Conservation (phyloP, 371 early-diverging fungal species). For the Lichtheimia ramosa region DNA sequence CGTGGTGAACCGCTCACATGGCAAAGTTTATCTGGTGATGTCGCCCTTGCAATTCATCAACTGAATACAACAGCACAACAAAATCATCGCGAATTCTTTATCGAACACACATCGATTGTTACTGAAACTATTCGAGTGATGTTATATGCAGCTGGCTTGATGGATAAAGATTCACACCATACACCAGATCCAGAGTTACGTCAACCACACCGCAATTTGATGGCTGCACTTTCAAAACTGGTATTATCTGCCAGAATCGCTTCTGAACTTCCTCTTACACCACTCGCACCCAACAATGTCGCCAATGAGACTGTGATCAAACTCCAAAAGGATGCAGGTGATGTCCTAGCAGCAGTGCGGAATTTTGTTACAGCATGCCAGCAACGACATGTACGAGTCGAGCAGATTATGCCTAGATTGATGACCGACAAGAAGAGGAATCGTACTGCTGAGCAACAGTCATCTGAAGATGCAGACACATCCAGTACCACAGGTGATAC, state of each 20-base stretch:
- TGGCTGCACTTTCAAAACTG: slow-evolving; percentile 77
- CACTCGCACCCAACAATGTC: background rate
- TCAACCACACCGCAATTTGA: slow-evolving; percentile 71
- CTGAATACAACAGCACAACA: slow-evolving; percentile 66
- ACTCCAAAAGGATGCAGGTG: slow-evolving; percentile 41
- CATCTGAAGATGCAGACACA: background rate
- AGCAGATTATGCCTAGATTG: slow-evolving; percentile 37
- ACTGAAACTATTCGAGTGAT: slow-evolving; percentile 85
- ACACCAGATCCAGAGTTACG: slow-evolving; percentile 67
- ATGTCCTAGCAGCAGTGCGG: slow-evolving; percentile 72
- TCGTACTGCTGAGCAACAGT: background rate
- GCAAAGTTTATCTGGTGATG: slow-evolving; percentile 61
- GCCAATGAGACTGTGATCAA: slow-evolving; percentile 17
- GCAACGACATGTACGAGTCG: slow-evolving; percentile 58
- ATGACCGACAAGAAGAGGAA: background rate
- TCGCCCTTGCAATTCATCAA: slow-evolving; percentile 62
- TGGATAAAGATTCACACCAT: slow-evolving; percentile 65
- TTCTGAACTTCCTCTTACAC: slow-evolving; percentile 40
- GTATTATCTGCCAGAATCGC: slow-evolving; percentile 84
- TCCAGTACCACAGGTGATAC: background rate
- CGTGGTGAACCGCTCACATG: slow-evolving; percentile 34
- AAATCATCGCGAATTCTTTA: slow-evolving; percentile 22
- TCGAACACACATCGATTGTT: slow-evolving; percentile 39
- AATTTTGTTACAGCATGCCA: slow-evolving; percentile 77
- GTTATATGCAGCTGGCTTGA: slow-evolving; percentile 77